Evolutionary conservation across 2,329 filamentous ascomycete genomes (phyloP), one percentile per base, ranked within the genome.

Genomic region (Juglanconis sp.): DNA sequence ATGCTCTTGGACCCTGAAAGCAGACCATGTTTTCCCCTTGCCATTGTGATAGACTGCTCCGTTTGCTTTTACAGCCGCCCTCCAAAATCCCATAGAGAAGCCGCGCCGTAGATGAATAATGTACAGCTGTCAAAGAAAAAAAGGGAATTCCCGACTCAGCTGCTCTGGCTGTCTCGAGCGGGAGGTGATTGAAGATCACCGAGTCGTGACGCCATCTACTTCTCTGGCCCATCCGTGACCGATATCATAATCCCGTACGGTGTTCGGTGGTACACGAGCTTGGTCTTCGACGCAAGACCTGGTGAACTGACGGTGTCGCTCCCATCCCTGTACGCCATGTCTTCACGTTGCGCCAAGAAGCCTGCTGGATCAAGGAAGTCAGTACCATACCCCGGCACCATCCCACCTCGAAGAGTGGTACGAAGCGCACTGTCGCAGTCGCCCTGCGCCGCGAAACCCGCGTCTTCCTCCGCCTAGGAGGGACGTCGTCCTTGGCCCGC

Each of bases 401-500:
- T 24, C 24, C 24, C 24, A 24, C 24, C 24, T 24, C 24, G 40
- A 13, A 42, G 11, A 42, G 40, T 42, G 40, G 40, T 42, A 42
- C 40, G 10, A 42, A 15, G 8, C 11, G 40, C 40, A 11, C 24
- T 24, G 24, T 24, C 24, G 24, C 24, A 24, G 24, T 30, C 31
- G 44, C 13, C 32, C 10, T 48, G 34, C 13, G 31, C 47, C 38
- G 42, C 24, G 1, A 31, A 9, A n/a, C 7, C 17, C 17, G 9
- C 51, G 8, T 13, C 24, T 13, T 32, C 30, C 17, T 46, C 51
- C 17, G 7, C 40, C 73, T 83, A 87, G 72, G 81, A 85, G 72
- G 81, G 85, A 62, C 83, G 82, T 61, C 84, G 78, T 66, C 82
- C 78, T 8, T 81, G 77, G 58, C 77, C 77, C 68, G 81, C 81